Base-by-base conservation (phyloP, 169 alveolate species). In the Plasmodium malariae region DNA sequence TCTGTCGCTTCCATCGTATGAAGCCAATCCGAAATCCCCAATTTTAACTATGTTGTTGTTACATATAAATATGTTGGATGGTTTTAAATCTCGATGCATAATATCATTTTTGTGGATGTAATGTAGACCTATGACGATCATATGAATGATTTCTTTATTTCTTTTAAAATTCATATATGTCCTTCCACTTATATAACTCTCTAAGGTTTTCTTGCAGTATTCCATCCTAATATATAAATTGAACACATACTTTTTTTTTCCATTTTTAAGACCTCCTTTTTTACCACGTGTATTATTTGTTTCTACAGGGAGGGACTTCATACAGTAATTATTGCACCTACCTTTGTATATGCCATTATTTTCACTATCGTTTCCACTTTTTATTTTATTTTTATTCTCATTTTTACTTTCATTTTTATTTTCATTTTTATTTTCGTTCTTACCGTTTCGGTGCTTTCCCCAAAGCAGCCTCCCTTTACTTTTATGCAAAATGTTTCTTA, bases 11-110 rank as follows among this genome's bases (percentile, higher is more conserved):
- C n/a, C n/a, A 51, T 78, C 70, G 54, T 78, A 78, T 0, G 89
- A 63, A 14, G 89, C 89, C 55, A 78, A 34, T 11, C 89, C 89
- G 45, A 78, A 78, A 55, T 78, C 80, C 2, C 89, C 89, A 34
- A 78, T 78, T 21, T 78, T 78, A 36, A 78, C 80, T 5, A 78
- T 54, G 36, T 78, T 55, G 37, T 78, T 78, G 36, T 63, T 43
- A 32, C 71, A 78, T 1, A 78, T 78, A 21, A 78, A 78, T 17
- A 78, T 78, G 30, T 78, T 78, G 1, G 89, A 62, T 9, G 89
- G 89, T 32, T 78, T 78, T 19, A 78, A 63, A 51, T 78, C 89
- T 51, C 89, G 14, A 54, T 78, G 89, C 74, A 78, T 78, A 14
- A 78, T 78, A 11, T 78, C 45, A 24, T 78, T 78, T 6, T 78